Base-by-base conservation (phyloP, 768 basidiomycete genomes). In the Russula vinacea region DNA sequence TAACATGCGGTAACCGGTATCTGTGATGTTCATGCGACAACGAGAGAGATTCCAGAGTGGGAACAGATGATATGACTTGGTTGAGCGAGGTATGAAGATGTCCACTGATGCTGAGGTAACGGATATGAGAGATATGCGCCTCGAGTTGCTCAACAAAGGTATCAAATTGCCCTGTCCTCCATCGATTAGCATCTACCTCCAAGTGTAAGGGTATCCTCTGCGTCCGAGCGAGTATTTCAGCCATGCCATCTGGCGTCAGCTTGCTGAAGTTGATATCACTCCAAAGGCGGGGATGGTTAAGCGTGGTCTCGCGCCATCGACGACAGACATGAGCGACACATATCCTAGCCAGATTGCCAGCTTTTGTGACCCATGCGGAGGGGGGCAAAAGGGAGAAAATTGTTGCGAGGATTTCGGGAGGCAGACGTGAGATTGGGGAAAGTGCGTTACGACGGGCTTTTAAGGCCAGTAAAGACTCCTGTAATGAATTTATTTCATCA, bases 241-340 rank as follows among this genome's bases (percentile, higher is more conserved):
- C 10, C 13, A 40, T 22, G 11, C 53, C 57, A 24, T 6, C 1
- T 16, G 29, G 10, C 1, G 47, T 56, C 17, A 57, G 10, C 14
- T 16, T 57, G 16, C 53, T 39, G 33, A 67, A 56, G 6, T 55
- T 19, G 49, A 67, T 33, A 14, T 51, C 49, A 39, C 57, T 56
- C 62, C 62, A 67, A 32, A 67, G 29, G 13, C 40, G 51, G 49
- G 58, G 58, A 22, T 60, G 24, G 11, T 49, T 26, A 24, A 67
- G 54, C 19, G 66, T 62, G 22, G 60, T 57, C 16, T 67, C 49
- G 29, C 62, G 66, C 66, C 66, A 67, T 37, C 8, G 62, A 22
- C 39, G 66, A 19, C 62, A 67, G 29, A 67, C 66, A n/a, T 60
- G 66, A 26, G 66, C 13, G 22, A 64, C 39, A 24, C 33, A 13